A percentile compares a stretch with the other conserved stretches of the same genome.
These are phyloP conservation scores for Anisodus tanguticus DNA, from an alignment of 257 asterid species.

Conservation along the genomic window DNA sequence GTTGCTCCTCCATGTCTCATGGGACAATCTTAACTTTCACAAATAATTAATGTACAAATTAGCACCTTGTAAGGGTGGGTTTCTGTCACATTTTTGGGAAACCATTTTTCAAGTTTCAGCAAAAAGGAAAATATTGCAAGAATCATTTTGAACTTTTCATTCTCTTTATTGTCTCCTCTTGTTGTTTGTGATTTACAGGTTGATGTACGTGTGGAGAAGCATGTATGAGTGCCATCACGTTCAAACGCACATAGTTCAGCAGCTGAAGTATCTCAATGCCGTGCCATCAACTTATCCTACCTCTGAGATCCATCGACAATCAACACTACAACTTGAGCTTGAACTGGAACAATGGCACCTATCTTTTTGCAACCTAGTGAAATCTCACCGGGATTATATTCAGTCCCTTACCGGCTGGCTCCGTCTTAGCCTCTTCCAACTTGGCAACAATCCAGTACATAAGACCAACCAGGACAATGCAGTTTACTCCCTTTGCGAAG, in stretches of 20 bases:
- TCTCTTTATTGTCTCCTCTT: neutral
- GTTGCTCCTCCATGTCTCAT: neutral
- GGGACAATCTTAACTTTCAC: constrained; percentile 5
- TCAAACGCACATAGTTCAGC: constrained; percentile 93
- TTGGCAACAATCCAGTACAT: constrained; percentile 59
- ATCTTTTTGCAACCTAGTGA: constrained; percentile 82
- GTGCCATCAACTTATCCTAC: constrained; percentile 68
- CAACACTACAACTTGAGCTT: constrained; percentile 92
- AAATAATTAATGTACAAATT: too few relatives aligned
- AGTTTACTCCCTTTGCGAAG: constrained; percentile 84
- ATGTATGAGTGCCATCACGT: constrained; percentile 98
- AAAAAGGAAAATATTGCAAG: neutral
- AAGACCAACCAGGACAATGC: constrained; percentile 68
- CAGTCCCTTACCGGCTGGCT: constrained; percentile 94
- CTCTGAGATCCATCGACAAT: constrained; percentile 86
- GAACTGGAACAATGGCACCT: constrained; percentile 96
- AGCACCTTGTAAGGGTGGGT: neutral
- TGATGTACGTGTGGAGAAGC: constrained; percentile 95
- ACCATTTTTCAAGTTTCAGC: neutral
- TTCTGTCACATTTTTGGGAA: neutral
- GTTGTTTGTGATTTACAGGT: constrained; percentile 43
- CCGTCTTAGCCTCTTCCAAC: constrained; percentile 86
- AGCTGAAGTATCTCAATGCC: constrained; percentile 75
- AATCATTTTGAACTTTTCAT: neutral
- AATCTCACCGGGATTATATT: constrained; percentile 81